Evolutionary conservation across 2,329 filamentous ascomycete genomes (phyloP).

Genomic region (Pochonia chlamydosporia): DNA sequence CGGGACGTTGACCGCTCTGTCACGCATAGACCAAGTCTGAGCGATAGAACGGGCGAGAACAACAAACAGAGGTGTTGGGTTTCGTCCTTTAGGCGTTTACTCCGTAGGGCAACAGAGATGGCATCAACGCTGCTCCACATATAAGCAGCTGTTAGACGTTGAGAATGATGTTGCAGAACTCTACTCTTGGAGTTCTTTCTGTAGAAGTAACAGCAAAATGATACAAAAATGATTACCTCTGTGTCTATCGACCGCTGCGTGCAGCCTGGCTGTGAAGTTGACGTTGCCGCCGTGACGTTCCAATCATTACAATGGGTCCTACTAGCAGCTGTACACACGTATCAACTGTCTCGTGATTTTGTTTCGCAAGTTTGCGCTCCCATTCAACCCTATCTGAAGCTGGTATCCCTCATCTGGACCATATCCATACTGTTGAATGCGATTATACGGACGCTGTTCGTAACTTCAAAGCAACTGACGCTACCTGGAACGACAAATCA

Average conservation of each 20-base stretch:
- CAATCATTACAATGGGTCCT: neutral
- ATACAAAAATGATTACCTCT: neutral
- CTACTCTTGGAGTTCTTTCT: neutral
- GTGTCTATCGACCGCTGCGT: neutral
- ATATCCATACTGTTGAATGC: neutral
- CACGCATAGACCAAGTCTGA: no score
- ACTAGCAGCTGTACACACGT: neutral
- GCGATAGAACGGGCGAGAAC: no score
- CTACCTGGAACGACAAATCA: neutral
- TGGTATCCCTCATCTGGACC: neutral
- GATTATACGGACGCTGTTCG: neutral
- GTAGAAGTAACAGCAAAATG: neutral
- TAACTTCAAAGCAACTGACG: neutral
- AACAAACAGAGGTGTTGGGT: no score
- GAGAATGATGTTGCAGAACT: no score
- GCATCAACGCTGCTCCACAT: no score
- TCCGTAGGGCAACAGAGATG: no score
- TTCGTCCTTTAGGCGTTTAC: no score
- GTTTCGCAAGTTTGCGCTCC: neutral
- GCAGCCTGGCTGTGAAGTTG: neutral
- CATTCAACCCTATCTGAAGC: neutral
- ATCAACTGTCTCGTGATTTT: neutral
- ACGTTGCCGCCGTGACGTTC: neutral
- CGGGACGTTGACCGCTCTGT: no score
- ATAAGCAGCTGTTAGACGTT: no score